These are phyloP conservation scores for Syzygium oleosum DNA, from an alignment of 345 rosid genomes.

Conservation along the genomic window DNA sequence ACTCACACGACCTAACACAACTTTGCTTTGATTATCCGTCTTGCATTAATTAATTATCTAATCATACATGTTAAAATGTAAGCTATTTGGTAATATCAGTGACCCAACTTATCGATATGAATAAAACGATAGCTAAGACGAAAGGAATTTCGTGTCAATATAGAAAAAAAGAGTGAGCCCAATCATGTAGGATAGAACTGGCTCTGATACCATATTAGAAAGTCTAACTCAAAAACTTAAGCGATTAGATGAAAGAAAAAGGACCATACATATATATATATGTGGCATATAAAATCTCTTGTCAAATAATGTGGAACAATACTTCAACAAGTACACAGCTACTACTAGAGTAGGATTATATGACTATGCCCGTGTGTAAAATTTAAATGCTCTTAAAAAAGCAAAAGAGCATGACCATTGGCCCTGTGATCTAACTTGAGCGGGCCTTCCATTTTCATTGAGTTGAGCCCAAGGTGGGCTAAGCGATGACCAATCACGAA, in stretches of 20 bases:
- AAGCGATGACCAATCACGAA: not conserved
- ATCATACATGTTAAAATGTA: not conserved
- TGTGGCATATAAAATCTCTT: rapidly evolving
- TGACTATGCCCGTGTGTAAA: not conserved
- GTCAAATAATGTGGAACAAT: rapidly evolving
- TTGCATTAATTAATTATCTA: not conserved
- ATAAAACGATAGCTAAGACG: rapidly evolving
- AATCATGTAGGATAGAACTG: too few species aligned
- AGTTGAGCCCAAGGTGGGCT: not conserved
- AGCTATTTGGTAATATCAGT: not conserved
- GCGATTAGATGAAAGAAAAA: too few species aligned
- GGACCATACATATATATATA: not conserved
- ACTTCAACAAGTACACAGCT: not conserved
- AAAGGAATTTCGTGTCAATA: not conserved
- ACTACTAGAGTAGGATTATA: rapidly evolving
- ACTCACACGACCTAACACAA: not conserved
- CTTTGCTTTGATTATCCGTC: not conserved
- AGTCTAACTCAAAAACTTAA: too few species aligned
- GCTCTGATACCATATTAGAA: too few species aligned
- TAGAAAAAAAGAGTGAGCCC: too few species aligned
- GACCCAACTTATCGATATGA: not conserved
- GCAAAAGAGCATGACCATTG: not conserved
- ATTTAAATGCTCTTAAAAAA: not conserved
- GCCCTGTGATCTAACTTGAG: not conserved
- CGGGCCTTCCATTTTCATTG: not conserved